Evolutionary conservation across 192 early-diverging fungal genomes (phyloP).

Genomic region (Radiomyces spectabilis): DNA sequence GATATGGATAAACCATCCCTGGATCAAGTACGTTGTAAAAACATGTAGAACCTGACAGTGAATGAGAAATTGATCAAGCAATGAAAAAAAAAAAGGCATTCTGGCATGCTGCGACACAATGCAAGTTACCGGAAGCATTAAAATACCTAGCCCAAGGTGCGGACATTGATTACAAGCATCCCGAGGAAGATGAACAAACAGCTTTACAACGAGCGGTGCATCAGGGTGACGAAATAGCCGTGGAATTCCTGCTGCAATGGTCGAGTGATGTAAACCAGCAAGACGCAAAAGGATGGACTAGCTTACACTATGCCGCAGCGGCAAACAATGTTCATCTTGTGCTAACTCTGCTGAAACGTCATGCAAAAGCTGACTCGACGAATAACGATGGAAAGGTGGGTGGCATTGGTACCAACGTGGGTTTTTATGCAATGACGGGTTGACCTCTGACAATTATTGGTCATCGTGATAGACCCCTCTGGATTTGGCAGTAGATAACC

Average conservation of each 20-base stretch:
- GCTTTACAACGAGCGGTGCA: conserved; percentile 61
- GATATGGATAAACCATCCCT: conserved; percentile 23
- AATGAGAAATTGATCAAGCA: too few species aligned
- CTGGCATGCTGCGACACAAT: conserved; percentile 47
- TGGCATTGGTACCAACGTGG: neutral
- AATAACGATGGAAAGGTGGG: conserved; percentile 58
- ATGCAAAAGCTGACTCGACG: conserved; percentile 65
- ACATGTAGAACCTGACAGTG: too few species aligned
- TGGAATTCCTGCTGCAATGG: conserved; percentile 82
- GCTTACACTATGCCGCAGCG: conserved; percentile 67
- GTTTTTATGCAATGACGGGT: too few species aligned
- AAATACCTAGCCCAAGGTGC: conserved; percentile 65
- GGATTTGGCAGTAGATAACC: conserved; percentile 43
- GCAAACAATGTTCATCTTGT: conserved; percentile 64
- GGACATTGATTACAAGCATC: conserved; percentile 60
- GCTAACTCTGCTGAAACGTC: conserved; percentile 60
- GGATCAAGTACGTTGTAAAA: too few species aligned
- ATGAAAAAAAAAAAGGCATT: too few species aligned
- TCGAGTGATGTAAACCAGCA: conserved; percentile 59
- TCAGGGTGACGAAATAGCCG: conserved; percentile 55
- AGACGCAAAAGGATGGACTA: conserved; percentile 58
- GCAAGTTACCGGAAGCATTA: conserved; percentile 50
- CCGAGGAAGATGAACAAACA: conserved; percentile 44
- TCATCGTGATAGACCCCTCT: conserved; percentile 36
- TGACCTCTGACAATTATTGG: too few species aligned